Evolutionary conservation across 768 basidiomycete species (phyloP), one percentile per base, ranked within the genome.

Genomic region (Xerocomellus intermedius): DNA sequence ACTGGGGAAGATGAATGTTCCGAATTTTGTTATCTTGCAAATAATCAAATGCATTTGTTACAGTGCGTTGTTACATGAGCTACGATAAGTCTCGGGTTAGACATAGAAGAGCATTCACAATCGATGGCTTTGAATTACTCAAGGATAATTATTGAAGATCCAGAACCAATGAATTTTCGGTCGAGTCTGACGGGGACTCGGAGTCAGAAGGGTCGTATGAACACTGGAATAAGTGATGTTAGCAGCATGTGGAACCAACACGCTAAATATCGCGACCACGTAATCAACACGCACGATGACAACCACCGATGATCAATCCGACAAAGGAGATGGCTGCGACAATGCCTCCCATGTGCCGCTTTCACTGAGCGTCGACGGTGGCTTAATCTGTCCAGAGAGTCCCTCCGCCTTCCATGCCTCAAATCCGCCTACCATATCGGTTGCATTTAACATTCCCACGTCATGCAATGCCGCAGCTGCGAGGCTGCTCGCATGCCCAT

Each of bases 381-480:
- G 69, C 13, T 41, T 67, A 36, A 75, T 70, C 46, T 79, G 78
- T 7, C 80, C 74, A n/a, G 88, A 86, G 14, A 91, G 69, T 0
- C 85, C 82, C 14, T 79, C 85, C 4, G 78, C 78, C 67, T 76
- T 83, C 90, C 89, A 91, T 0, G 85, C 87, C 19, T 78, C 75
- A 67, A 79, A 87, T 13, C 89, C 89, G 2, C 89, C 90, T 50
- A 86, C 77, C 21, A 91, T 80, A 70, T 91, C 90, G 0, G 90
- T 91, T 41, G 87, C 84, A 62, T 87, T 87, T 39, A 85, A 64
- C 56, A 91, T 66, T 2, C 90, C 90, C 6, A 92, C 62, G 45
- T 89, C 80, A 43, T 86, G 85, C 61, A 91, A 64, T 24, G 85
- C 74, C 47, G 81, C 77, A 1, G 89, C 89, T 2, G 89, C 90